These are phyloP conservation scores for Stellera chamaejasme DNA, from an alignment of 345 rosid species.

Conservation along the genomic window DNA sequence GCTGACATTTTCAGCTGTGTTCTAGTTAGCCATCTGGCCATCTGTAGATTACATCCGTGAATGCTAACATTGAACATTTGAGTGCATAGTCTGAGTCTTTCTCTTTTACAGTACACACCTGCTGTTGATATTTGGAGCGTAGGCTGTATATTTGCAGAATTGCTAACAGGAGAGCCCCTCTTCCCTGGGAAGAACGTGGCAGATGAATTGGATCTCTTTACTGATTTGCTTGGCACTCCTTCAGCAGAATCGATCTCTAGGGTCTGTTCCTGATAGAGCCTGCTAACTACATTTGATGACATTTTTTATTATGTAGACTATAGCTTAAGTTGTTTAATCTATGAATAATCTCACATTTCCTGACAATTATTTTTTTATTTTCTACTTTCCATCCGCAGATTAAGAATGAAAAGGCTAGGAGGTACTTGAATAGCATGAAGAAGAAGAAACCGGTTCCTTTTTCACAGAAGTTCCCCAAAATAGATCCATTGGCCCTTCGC, in stretches of 20 bases:
- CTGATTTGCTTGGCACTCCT: slow-evolving; percentile 97
- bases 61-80: slow-evolving; percentile 2
- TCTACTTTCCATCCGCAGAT: slow-evolving; percentile 50
- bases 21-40: background rate
- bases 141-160: slow-evolving; percentile 96
- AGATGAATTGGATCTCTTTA: slow-evolving; percentile 81
- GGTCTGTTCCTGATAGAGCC: slow-evolving; percentile 40
- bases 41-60: background rate
- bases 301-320: slow-evolving; percentile 17
- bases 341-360: slow-evolving; percentile 1
- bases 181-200: slow-evolving; percentile 97
- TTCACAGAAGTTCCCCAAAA: slow-evolving; percentile 49
- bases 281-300: slow-evolving; percentile 9
- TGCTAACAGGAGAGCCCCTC: slow-evolving; percentile 83
- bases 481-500: slow-evolving; percentile 63
- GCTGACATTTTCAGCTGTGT: background rate
- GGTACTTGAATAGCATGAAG: slow-evolving; percentile 74
- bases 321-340: slow-evolving; percentile 14
- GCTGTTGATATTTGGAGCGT: slow-evolving; percentile 98
- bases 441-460: slow-evolving; percentile 58
- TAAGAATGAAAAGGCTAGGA: slow-evolving; percentile 91
- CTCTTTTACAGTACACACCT: slow-evolving; percentile 82
- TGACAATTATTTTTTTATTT: background rate
- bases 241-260: slow-evolving; percentile 62
- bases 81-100: slow-evolving; percentile 9